Conservation (phyloP, 225 moss, liverwort and hornwort species). For the Thuidium tamariscinum region DNA sequence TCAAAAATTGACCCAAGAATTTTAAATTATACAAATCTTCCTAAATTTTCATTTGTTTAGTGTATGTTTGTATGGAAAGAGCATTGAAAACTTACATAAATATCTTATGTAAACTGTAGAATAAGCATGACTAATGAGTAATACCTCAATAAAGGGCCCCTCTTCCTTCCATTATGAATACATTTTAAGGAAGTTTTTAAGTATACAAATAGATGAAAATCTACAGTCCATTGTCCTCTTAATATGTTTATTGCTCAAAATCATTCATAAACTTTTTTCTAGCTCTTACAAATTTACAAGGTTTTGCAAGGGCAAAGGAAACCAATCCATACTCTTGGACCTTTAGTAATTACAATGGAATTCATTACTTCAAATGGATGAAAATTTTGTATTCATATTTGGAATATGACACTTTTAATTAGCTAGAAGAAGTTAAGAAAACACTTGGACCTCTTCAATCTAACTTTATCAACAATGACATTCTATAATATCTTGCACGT, state of each 20-base stretch:
- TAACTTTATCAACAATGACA: not conserved
- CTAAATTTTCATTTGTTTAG: not conserved
- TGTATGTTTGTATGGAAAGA: rapidly evolving
- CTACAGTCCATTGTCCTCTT: rapidly evolving
- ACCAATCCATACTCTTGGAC: rapidly evolving
- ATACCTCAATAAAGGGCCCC: not conserved
- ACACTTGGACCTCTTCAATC: not conserved
- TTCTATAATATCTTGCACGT: not conserved
- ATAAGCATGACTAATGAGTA: not conserved
- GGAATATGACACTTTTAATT: not conserved
- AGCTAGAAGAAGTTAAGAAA: not conserved
- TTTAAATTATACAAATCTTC: not conserved
- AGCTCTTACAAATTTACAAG: not conserved
- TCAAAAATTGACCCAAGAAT: not conserved
- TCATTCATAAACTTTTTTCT: not conserved
- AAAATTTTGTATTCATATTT: not conserved
- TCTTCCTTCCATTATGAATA: not conserved
- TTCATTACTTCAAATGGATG: not conserved
- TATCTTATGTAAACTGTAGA: rapidly evolving
- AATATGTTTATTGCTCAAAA: not conserved
- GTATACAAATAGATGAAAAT: not conserved
- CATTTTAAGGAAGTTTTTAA: not conserved
- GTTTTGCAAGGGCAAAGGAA: not conserved
- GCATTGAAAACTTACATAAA: not conserved
- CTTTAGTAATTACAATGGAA: not conserved